Percentiles rank a stretch among this genome's conserved stretches.
These are phyloP conservation scores for Pichia sp. DNA, from an alignment of 1,139 yeast species.

Conservation along the genomic window DNA sequence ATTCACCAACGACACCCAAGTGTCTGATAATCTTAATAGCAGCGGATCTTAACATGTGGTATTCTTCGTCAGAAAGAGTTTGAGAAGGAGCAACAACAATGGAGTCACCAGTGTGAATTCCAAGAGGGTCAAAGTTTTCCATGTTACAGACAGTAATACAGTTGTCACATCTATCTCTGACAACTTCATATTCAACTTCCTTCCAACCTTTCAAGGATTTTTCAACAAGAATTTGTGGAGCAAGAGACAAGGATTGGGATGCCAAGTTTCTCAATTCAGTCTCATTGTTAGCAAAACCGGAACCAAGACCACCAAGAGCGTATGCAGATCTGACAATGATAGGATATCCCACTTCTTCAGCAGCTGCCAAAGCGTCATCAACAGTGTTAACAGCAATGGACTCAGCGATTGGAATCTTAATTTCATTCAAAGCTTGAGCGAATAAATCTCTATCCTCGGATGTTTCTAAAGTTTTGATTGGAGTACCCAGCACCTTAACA, in stretches of 20 bases:
- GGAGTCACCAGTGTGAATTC: conserved; percentile 98
- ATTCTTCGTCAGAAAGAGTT: conserved; percentile 93
- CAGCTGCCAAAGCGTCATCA: conserved; percentile 88
- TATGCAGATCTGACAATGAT: conserved; percentile 97
- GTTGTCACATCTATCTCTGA: conserved; percentile 91
- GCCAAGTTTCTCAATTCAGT: conserved; percentile 80
- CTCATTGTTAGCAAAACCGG: conserved; percentile 87
- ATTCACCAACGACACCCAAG: conserved; percentile 97
- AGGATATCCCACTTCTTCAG: conserved; percentile 84
- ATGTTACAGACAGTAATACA: conserved; percentile 98
- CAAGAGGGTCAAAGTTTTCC: conserved; percentile 98
- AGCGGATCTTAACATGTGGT: conserved; percentile 95
- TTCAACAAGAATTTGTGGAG: conserved; percentile 95
- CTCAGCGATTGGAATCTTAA: conserved; percentile 91
- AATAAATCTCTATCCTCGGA: conserved; percentile 97
- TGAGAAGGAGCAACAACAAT: conserved; percentile 99
- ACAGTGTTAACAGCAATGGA: conserved; percentile 91
- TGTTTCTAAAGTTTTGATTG: conserved; percentile 88
- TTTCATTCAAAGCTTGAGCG: conserved; percentile 90
- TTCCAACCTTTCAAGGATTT: conserved; percentile 98
- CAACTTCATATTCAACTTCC: conserved; percentile 98
- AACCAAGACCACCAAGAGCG: conserved; percentile 96
- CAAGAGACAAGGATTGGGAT: conserved; percentile 78
- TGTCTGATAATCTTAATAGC: conserved; percentile 97
- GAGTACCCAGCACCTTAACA: conserved; percentile 95